Conservation (phyloP, 192 early-diverging fungal species). For the Backusella australiensis region DNA sequence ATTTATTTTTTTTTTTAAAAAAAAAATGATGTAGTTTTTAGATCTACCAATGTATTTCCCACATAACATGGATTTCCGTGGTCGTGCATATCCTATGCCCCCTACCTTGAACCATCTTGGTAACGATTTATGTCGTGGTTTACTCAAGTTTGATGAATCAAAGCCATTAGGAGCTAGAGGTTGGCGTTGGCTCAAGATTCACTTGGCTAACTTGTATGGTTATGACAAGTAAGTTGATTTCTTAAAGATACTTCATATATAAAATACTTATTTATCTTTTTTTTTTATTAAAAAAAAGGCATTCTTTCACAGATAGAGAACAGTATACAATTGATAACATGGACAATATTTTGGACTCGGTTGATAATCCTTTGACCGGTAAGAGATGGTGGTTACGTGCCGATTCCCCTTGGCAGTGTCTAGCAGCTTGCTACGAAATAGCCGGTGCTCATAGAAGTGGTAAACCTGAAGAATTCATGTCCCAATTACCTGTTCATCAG, state of each 20-base stretch:
- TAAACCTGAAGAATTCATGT: conserved; percentile 68
- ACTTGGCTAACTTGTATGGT: conserved; percentile 89
- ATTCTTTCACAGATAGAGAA: conserved; percentile 81
- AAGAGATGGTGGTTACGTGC: conserved; percentile 86
- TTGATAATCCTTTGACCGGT: conserved; percentile 74
- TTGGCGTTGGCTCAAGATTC: conserved; percentile 92
- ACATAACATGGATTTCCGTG: conserved; percentile 96
- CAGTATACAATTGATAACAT: conserved; percentile 72
- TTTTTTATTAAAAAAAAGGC: conserved; percentile 17
- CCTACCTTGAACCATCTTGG: conserved; percentile 94
- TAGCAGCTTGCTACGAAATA: conserved; percentile 88
- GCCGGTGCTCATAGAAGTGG: conserved; percentile 68
- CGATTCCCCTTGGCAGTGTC: conserved; percentile 92
- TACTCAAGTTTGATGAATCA: conserved; percentile 81
- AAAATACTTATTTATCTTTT: not conserved
- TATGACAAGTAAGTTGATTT: conserved; percentile 69
- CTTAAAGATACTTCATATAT: not conserved
- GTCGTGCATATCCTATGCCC: conserved; percentile 96
- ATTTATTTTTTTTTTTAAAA: not conserved
- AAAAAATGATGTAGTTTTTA: conserved; percentile 61
- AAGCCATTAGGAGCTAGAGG: conserved; percentile 79
- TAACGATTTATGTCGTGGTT: conserved; percentile 92
- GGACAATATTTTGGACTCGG: conserved; percentile 81
- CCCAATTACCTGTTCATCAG: conserved; percentile 87
- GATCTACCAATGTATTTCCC: conserved; percentile 93